Base-by-base conservation (phyloP, 2,329 filamentous ascomycete species). In the Diaporthe sp. region DNA sequence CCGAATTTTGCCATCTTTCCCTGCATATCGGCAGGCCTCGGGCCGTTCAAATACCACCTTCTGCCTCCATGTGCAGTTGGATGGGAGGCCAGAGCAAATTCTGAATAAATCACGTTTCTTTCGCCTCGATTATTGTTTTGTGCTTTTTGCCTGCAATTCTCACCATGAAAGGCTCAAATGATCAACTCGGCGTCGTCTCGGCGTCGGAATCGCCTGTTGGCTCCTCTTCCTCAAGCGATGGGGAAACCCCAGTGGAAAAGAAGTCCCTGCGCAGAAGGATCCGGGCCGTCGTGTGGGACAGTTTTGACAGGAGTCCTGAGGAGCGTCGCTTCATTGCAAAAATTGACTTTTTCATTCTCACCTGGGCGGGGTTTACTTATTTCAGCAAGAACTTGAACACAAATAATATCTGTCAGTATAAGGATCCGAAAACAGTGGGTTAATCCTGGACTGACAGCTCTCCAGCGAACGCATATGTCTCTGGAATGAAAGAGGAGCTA, bases 341-440 rank as follows among this genome's bases (percentile, higher is more conserved):
- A 4, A 72, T 79, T 2, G 73, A 79, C 57, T 67, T 76, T 37
- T 75, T 74, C 51, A 76, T 76, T 34, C 51, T 75, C 9, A 80
- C 80, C 13, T 81, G 79, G 79, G 80, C 80, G 0, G 78, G 80
- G 8, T 79, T 81, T 17, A 78, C 79, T 2, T 81, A 81, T 44
- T 81, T 81, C 70, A 77, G 70, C 71, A 77, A 77, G 62, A 80
- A 80, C 44, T 75, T 80, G 17, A 80, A 80, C 72, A 77, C 75
- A 0, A 79, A 79, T 55, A 76, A 72, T 73, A 42, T 77, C 15
- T 76, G 76, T 77, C 42, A 58, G 76, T 76, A 25, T 1, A 58
- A 4, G 3, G 1, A 28, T 4, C 7, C n/a, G 15, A 2, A 19
- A 17, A 17, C 0, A 8, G 4, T 4, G 1, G 7, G 15, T 10